phyloP scores from a whole-genome alignment of 768 basidiomycete genomes.

The Tricholoma saponaceum region DNA sequence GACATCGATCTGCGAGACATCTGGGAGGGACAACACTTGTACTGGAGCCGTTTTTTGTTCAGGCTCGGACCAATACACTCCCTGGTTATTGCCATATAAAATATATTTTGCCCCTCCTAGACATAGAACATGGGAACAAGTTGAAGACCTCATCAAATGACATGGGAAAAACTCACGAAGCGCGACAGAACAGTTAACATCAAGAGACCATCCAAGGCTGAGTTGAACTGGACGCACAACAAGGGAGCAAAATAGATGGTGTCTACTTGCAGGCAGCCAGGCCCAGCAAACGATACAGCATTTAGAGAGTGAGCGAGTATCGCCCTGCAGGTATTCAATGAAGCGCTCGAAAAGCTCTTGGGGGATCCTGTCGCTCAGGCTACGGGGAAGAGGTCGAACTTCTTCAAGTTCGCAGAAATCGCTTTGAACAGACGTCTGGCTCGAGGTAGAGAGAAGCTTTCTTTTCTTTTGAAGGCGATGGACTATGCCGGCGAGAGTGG shows the following conservation, averaged over 20 bases:
- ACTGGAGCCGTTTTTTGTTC: slow-evolving; percentile 1
- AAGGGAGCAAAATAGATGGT: slow-evolving; percentile 7
- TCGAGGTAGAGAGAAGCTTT: not conserved
- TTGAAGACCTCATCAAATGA: too few relatives aligned
- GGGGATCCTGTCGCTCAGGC: slow-evolving; percentile 8
- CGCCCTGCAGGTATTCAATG: slow-evolving; percentile 8
- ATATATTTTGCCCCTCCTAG: slow-evolving; percentile 2
- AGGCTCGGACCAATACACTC: slow-evolving; percentile 7
- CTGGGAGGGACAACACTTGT: slow-evolving; percentile 3
- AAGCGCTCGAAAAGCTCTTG: slow-evolving; percentile 15
- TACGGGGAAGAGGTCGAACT: slow-evolving; percentile 3
- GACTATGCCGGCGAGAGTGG: not conserved
- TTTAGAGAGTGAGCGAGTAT: slow-evolving; percentile 8
- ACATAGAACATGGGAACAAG: not conserved
- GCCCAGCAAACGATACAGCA: slow-evolving; percentile 22
- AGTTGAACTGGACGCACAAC: slow-evolving; percentile 8
- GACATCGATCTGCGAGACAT: slow-evolving; percentile 71
- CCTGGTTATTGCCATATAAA: slow-evolving; percentile 12
- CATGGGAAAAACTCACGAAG: slow-evolving; percentile 2
- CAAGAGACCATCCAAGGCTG: not conserved
- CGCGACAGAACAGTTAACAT: slow-evolving; percentile 7
- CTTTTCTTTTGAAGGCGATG: not conserved
- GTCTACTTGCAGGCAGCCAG: slow-evolving; percentile 18
- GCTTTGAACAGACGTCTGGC: not conserved
- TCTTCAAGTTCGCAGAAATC: not conserved